Evolutionary conservation across 2,329 filamentous ascomycete species (phyloP).

Genomic region (Corniculantispora saksenae): DNA sequence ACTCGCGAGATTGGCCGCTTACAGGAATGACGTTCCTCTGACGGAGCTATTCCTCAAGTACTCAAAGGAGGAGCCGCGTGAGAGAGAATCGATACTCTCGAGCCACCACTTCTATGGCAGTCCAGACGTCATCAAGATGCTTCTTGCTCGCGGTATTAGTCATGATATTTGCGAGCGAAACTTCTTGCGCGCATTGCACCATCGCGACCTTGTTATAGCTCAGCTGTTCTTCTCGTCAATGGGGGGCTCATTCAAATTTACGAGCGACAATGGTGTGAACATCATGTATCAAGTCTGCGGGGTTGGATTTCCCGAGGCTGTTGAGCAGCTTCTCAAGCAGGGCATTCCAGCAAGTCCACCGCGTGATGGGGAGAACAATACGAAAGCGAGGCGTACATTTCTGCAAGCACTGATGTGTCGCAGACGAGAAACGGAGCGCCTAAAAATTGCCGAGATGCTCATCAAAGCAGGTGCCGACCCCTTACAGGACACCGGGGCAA

Average conservation of each 20-base stretch:
- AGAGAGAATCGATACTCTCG: background rate
- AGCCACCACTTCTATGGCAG: rapidly evolving
- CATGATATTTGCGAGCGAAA: background rate
- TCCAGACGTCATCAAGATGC: background rate
- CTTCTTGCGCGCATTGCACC: background rate
- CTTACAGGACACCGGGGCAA: background rate
- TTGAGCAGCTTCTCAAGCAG: background rate
- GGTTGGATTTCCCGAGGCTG: background rate
- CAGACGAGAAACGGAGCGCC: background rate
- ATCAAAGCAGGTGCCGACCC: background rate
- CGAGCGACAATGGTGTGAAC: no score
- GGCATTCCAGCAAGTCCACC: background rate
- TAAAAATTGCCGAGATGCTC: background rate
- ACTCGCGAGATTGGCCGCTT: background rate
- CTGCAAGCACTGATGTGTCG: background rate
- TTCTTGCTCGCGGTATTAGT: background rate
- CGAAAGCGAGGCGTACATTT: background rate
- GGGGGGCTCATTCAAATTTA: background rate
- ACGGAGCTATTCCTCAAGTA: background rate
- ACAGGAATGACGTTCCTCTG: background rate
- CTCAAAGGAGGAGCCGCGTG: background rate
- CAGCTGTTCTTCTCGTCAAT: background rate
- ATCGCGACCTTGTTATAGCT: background rate
- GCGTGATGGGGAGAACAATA: background rate
- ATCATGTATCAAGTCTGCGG: background rate